Evolutionary conservation across 768 basidiomycete species (phyloP), one percentile per base, ranked within the genome.

Genomic region (Serendipita sp.): DNA sequence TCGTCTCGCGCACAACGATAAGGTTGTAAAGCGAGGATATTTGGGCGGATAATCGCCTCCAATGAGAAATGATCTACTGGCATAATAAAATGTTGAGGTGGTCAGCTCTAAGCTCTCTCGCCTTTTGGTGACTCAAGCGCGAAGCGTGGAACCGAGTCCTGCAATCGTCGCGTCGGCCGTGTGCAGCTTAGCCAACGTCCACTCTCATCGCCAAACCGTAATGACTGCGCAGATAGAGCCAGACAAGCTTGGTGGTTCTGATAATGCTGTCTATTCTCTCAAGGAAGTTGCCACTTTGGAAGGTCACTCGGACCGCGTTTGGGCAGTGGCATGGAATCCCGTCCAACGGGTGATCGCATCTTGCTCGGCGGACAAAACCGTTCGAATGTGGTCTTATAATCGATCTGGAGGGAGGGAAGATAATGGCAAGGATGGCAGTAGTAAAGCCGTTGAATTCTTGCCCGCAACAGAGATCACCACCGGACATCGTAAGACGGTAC

Each of bases 1-100:
- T 99, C 95, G 71, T 99, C 95, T 54, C 96, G 80, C 0, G 96
- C 96, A 70, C 93, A 97, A 35, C 94, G 85, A 75, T 99, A 98
- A 0, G 96, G 96, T 56, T 86, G 84, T 13, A 99, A 78, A 0
- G 89, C 76, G 56, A 96, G 86, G 70, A 99, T 94, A 71, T 98
- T 99, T 1, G 91, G 87, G n/a, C 94, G 81, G 69, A 97, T 88
- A 64, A 89, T 87, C 38, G 77, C 74, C 75, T 89, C 85, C 65
- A 98, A 85, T 70, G 84, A 78, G 71, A 96, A 98, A 75, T 96
- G 94, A 1, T 60, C 56, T n/a, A 83, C 73, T 0, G 94, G 92
- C 44, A 80, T 78, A 8, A 32, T 51, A 18, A 51, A 51, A 41
- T 41, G 7, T 41, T 41, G 41, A 7, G 13, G 41, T 41, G 48